Evolutionary conservation across 345 rosid genomes (phyloP).

Genomic region (Abelmoschus esculentus): DNA sequence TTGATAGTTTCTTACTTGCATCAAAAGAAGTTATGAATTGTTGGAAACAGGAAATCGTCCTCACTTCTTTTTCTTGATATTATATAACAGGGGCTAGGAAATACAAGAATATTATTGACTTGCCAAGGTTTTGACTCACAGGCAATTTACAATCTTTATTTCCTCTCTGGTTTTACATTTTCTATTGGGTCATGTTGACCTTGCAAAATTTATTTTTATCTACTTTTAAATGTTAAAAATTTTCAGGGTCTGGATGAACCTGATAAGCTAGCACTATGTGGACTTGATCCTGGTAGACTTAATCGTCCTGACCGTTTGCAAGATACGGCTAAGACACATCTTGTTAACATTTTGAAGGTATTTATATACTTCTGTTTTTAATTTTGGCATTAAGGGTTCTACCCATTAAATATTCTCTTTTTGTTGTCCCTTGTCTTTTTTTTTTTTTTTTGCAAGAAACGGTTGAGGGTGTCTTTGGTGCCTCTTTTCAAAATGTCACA

Average conservation of each 20-base stretch:
- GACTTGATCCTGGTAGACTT: constrained; percentile 68
- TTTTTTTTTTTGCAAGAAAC: background rate
- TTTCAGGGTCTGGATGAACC: constrained; percentile 67
- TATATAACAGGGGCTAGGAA: constrained; percentile 55
- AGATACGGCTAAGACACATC: constrained; percentile 48
- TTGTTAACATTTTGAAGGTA: constrained; percentile 69
- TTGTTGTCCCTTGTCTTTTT: background rate
- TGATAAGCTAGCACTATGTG: constrained; percentile 67
- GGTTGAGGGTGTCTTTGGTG: background rate
- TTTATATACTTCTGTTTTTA: background rate
- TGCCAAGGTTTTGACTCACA: constrained; percentile 61
- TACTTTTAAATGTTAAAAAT: constrained; percentile 1
- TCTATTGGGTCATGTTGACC: constrained; percentile 5
- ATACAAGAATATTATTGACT: constrained; percentile 56
- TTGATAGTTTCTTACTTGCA: background rate
- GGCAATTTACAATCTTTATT: constrained; percentile 28
- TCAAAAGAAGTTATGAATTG: constrained; percentile 4
- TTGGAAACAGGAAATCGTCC: background rate
- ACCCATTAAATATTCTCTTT: constrained; percentile 3
- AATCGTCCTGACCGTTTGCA: constrained; percentile 80
- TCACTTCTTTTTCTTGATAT: constrained; percentile 8
- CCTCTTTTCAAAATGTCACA: background rate
- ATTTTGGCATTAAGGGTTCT: constrained; percentile 1
- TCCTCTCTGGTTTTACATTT: constrained; percentile 4
- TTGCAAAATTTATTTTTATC: background rate